A percentile compares a stretch with the other conserved stretches of the same genome.
phyloP scores from a whole-genome alignment of 176 grass and related monocot species.

The Themeda triandra region DNA sequence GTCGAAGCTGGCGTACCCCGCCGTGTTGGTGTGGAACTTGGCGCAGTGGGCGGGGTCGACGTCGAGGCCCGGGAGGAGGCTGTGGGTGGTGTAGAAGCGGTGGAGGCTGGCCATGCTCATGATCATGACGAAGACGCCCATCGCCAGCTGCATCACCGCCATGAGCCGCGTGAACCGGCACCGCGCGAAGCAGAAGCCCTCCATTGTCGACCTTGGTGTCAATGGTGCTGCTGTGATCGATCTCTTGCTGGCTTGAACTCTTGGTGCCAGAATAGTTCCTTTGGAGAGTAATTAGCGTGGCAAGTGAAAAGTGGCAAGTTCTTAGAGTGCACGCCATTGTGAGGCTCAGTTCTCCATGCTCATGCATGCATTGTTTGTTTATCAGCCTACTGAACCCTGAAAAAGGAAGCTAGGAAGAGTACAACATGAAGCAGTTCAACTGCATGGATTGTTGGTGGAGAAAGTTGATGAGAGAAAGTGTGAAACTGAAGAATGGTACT shows the following conservation, averaged over 20 bases:
- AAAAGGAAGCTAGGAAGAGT: background rate
- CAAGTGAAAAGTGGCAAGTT: background rate
- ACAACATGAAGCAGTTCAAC: background rate
- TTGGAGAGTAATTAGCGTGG: background rate
- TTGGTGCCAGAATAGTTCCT: background rate
- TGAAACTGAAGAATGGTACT: background rate
- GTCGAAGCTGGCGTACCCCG: slow-evolving; percentile 61
- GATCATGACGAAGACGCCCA: slow-evolving; percentile 63
- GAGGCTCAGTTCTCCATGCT: slow-evolving; percentile 34
- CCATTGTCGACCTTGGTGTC: slow-evolving; percentile 11
- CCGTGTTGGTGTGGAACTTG: slow-evolving; percentile 36
- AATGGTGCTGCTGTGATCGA: background rate
- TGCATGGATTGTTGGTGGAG: background rate
- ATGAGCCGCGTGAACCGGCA: slow-evolving; percentile 58
- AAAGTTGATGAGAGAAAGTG: slow-evolving; percentile 27
- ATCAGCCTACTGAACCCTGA: background rate
- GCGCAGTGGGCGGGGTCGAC: slow-evolving; percentile 13
- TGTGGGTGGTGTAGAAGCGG: slow-evolving; percentile 49
- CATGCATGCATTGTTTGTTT: slow-evolving; percentile 4
- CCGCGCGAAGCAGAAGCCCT: slow-evolving; percentile 40
- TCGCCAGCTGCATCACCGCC: slow-evolving; percentile 61
- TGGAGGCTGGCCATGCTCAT: slow-evolving; percentile 87
- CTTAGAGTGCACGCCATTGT: slow-evolving; percentile 19
- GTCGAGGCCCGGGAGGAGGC: slow-evolving; percentile 32
- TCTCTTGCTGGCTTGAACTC: background rate